Evolutionary conservation across 768 basidiomycete species (phyloP).

Genomic region (Pleurotus salmoneostramineus): DNA sequence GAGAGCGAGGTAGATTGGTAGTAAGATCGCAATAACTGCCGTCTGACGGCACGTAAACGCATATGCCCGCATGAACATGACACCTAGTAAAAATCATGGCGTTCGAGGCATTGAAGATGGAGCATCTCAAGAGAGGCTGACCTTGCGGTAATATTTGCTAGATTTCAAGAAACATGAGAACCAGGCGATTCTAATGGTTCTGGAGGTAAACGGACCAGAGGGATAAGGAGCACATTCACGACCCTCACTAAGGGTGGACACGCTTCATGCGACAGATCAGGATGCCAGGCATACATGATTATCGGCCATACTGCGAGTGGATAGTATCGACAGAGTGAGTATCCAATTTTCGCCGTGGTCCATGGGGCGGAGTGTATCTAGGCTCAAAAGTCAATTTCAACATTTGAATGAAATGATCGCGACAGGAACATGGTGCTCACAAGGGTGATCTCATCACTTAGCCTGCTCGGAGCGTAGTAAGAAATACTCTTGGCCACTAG

Average conservation of each 20-base stretch:
- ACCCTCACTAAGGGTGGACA: slow-evolving; percentile 15
- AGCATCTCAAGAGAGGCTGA: neutral
- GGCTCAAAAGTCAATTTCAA: neutral
- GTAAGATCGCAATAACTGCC: slow-evolving; percentile 9
- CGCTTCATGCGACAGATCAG: slow-evolving; percentile 13
- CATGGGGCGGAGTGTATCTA: slow-evolving; percentile 18
- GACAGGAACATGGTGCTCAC: slow-evolving; percentile 7
- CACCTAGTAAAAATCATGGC: slow-evolving; percentile 11
- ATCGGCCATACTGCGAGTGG: slow-evolving; percentile 19
- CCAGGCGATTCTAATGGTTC: neutral
- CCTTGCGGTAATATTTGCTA: slow-evolving; percentile 17
- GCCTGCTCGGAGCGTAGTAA: slow-evolving; percentile 2
- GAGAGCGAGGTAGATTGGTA: slow-evolving; percentile 12
- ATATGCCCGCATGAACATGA: slow-evolving; percentile 19
- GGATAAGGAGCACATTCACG: slow-evolving; percentile 18
- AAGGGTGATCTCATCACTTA: slow-evolving; percentile 17
- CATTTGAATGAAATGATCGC: neutral
- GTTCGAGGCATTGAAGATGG: neutral
- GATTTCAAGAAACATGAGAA: neutral
- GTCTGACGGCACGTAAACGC: slow-evolving; percentile 20
- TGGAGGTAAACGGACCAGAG: slow-evolving; percentile 12
- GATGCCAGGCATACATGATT: slow-evolving; percentile 18
- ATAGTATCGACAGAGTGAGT: slow-evolving; percentile 22
- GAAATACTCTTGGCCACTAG: too few species aligned
- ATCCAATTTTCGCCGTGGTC: slow-evolving; percentile 17